Percentiles rank a stretch among this genome's conserved stretches.
Conservation (phyloP, 495 filamentous ascomycete genomes). For the Penicillium pancosmium region DNA sequence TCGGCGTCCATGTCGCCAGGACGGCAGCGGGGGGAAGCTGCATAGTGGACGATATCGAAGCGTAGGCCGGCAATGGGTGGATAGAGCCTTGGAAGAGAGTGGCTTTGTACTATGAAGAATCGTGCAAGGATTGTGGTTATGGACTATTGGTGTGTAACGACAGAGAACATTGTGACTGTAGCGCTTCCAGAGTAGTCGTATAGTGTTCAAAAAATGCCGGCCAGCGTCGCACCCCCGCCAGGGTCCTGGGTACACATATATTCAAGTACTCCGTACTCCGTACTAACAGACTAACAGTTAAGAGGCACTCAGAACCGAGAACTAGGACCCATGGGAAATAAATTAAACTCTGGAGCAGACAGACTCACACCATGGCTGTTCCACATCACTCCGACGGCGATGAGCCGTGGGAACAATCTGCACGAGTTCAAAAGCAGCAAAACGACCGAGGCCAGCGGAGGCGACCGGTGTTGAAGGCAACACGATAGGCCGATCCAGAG, state of each 20-base stretch:
- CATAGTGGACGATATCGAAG: slow-evolving; percentile 25
- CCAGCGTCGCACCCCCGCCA: slow-evolving; percentile 11
- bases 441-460: slow-evolving; percentile 25
- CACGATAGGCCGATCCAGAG: slow-evolving; percentile 32
- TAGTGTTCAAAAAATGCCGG: not conserved
- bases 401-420: slow-evolving; percentile 16
- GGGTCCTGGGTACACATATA: slow-evolving; percentile 14
- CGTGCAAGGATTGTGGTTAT: not conserved
- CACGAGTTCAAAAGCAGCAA: slow-evolving; percentile 26
- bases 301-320: not conserved
- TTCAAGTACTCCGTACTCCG: not conserved
- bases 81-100: not conserved
- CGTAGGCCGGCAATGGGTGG: not conserved
- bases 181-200: not conserved
- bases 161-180: not conserved
- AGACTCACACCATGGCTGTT: not conserved
- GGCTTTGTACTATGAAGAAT: not conserved
- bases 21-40: slow-evolving; percentile 48
- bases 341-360: slow-evolving; percentile 7
- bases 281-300: no score
- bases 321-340: slow-evolving; percentile 12
- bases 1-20: slow-evolving; percentile 52
- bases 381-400: slow-evolving; percentile 7
- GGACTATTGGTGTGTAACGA: not conserved
- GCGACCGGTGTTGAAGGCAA: slow-evolving; percentile 5